A percentile compares a stretch with the other conserved stretches of the same genome.
These are phyloP conservation scores for Trametes sp. DNA, from an alignment of 1,284 basidiomycete species.

Conservation along the genomic window DNA sequence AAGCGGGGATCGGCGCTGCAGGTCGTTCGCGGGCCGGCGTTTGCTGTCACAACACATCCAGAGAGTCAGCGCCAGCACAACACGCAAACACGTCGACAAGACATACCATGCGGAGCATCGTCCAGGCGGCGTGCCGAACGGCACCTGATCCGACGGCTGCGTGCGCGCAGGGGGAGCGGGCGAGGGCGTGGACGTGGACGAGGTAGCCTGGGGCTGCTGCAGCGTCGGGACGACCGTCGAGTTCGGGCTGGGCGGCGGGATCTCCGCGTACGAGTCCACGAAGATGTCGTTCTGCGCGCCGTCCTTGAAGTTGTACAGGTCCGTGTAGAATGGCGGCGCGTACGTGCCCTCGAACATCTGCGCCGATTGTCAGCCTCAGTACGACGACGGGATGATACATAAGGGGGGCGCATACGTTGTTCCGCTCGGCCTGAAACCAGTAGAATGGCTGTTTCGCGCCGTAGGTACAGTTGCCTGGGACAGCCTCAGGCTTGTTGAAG, in stretches of 20 bases:
- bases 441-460: constrained; percentile 72
- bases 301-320: constrained; percentile 62
- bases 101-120: constrained; percentile 21
- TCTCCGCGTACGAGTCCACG: constrained; percentile 43
- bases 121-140: constrained; percentile 14
- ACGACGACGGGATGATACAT: not conserved
- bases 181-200: constrained; percentile 1
- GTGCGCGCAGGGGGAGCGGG: constrained; percentile 5
- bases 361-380: not conserved
- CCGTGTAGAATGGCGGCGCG: constrained; percentile 62
- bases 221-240: constrained; percentile 28
- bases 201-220: constrained; percentile 10
- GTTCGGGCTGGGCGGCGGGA: constrained; percentile 20
- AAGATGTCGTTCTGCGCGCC: constrained; percentile 73
- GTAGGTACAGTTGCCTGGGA: constrained; percentile 69
- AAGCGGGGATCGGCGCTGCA: not conserved
- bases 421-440: constrained; percentile 67
- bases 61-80: not conserved
- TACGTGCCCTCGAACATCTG: constrained; percentile 64
- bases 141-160: constrained; percentile 6
- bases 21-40: not conserved
- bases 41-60: not conserved
- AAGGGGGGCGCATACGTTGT: constrained; percentile 51
- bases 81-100: not conserved
- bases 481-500: constrained; percentile 45